These are phyloP conservation scores for Hyparrhenia diplandra DNA, from an alignment of 176 grass and related monocot species.

Conservation along the genomic window DNA sequence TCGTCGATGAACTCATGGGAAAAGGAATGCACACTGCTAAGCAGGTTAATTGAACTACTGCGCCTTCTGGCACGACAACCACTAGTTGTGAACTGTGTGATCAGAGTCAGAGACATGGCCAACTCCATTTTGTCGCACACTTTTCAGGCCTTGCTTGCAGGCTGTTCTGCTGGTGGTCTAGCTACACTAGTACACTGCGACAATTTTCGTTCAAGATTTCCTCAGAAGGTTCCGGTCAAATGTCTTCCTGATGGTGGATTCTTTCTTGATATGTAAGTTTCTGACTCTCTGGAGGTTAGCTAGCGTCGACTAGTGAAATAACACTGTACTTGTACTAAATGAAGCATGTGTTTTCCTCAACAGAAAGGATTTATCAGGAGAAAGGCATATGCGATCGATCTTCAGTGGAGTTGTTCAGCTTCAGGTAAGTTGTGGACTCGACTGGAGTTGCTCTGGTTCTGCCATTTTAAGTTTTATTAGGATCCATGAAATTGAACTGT, in stretches of 20 bases:
- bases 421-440: constrained; percentile 51
- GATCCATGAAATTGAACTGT: not conserved
- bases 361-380: constrained; percentile 66
- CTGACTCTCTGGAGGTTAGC: not conserved
- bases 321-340: not conserved
- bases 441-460: not conserved
- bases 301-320: not conserved
- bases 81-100: not conserved
- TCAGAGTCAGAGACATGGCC: not conserved
- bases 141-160: constrained; percentile 67
- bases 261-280: constrained; percentile 64
- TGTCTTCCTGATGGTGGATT: constrained; percentile 81
- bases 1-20: constrained; percentile 52
- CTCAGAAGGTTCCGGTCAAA: constrained; percentile 41
- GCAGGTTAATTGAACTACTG: constrained; percentile 35
- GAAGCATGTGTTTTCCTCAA: not conserved
- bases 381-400: constrained; percentile 43
- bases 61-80: not conserved
- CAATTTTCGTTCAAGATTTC: constrained; percentile 49
- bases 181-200: constrained; percentile 70
- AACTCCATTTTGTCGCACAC: not conserved
- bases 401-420: constrained; percentile 56
- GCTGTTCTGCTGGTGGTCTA: constrained; percentile 83
- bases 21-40: constrained; percentile 62
- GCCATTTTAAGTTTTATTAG: not conserved